A percentile compares a stretch with the other conserved stretches of the same genome.
These are phyloP conservation scores for Centaurea solstitialis DNA, from an alignment of 129 eudicot species.

Conservation along the genomic window DNA sequence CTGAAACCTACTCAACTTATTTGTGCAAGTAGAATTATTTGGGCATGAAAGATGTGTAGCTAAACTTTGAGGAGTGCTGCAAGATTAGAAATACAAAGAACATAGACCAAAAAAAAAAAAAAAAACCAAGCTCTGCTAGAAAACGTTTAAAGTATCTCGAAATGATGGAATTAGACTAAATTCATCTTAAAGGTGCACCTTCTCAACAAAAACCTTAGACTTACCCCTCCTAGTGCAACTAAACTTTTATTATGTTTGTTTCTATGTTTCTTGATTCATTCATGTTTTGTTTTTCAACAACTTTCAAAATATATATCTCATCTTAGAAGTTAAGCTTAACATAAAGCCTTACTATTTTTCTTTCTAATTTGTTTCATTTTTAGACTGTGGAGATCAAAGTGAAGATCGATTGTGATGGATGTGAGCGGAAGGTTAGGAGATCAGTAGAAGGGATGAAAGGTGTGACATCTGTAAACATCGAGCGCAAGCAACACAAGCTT, in stretches of 20 bases:
- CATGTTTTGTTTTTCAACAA: too few species aligned
- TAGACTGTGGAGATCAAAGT: slow-evolving; percentile 89
- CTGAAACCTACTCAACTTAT: not conserved
- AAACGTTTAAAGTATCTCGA: too few species aligned
- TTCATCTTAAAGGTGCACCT: too few species aligned
- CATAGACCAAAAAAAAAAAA: too few species aligned
- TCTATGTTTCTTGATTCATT: not conserved
- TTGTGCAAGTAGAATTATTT: too few species aligned
- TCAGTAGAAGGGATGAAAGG: slow-evolving; percentile 94
- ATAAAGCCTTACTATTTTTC: not conserved
- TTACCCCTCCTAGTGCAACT: too few species aligned
- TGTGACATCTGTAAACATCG: slow-evolving; percentile 62
- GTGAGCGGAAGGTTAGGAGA: slow-evolving; percentile 78
- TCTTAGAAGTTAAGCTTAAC: not conserved
- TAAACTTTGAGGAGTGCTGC: too few species aligned
- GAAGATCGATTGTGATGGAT: slow-evolving; percentile 92
- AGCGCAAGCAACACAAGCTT: slow-evolving; percentile 76
- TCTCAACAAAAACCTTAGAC: too few species aligned
- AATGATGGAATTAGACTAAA: too few species aligned
- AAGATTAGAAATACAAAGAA: too few species aligned
- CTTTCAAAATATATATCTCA: not conserved
- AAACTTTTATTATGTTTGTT: not conserved
- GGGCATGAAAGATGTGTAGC: too few species aligned
- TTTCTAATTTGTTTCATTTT: not conserved
- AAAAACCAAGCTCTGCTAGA: too few species aligned